These are phyloP conservation scores for Adansonia madagascariensis DNA, from an alignment of 441 rosid species.

Conservation along the genomic window DNA sequence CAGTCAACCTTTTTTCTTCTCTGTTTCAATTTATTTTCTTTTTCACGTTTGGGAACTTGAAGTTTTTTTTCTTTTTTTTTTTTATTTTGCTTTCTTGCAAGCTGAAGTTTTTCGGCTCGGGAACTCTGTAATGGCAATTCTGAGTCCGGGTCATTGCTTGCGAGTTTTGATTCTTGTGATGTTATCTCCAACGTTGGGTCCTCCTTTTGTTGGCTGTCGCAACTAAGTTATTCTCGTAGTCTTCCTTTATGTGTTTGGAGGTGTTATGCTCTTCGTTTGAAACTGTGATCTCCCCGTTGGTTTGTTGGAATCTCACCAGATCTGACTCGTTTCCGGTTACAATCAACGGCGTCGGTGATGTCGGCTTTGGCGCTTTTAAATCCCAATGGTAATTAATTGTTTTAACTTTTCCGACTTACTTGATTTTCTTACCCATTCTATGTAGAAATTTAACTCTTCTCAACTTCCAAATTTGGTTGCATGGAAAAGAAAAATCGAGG, in stretches of 20 bases:
- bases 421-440: neutral
- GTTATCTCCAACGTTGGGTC: conserved; percentile 36
- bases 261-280: conserved; percentile 30
- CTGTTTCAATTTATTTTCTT: neutral
- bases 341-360: conserved; percentile 55
- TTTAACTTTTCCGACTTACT: neutral
- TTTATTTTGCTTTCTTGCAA: neutral
- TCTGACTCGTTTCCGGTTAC: conserved; percentile 40
- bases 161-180: conserved; percentile 37
- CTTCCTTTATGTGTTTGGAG: conserved; percentile 21
- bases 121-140: conserved; percentile 44
- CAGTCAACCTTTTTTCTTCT: conserved; percentile 29
- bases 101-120: conserved; percentile 29
- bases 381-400: conserved; percentile 39
- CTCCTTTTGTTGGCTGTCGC: conserved; percentile 41
- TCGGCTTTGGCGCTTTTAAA: conserved; percentile 45
- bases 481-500: neutral
- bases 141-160: conserved; percentile 31
- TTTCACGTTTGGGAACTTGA: conserved; percentile 17
- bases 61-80: neutral
- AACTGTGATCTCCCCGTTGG: conserved; percentile 45
- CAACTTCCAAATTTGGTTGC: conserved; percentile 1
- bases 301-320: conserved; percentile 46
- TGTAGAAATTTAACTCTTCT: conserved; percentile 8
- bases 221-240: conserved; percentile 38